Percentiles rank a stretch among this genome's conserved stretches.
Conservation (phyloP, 2,329 filamentous ascomycete species). For the Exophiala alcalophila region DNA sequence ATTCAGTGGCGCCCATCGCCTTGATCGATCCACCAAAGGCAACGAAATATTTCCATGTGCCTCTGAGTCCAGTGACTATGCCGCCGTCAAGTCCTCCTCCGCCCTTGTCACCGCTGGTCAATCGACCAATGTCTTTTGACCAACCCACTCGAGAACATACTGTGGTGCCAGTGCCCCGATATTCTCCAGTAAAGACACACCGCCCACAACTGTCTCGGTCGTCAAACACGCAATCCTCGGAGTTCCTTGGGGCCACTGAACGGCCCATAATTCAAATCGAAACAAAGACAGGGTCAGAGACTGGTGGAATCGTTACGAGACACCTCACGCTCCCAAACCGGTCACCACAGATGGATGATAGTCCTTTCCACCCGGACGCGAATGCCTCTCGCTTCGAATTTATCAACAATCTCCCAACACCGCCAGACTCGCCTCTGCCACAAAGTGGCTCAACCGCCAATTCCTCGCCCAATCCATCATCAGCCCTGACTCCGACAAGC, state of each 20-base stretch:
- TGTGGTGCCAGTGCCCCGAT: neutral
- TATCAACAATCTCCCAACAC: slow-evolving; percentile 20
- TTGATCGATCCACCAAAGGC: slow-evolving; percentile 28
- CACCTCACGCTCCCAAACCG: slow-evolving; percentile 13
- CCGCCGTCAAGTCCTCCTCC: slow-evolving; percentile 24
- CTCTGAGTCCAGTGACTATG: slow-evolving; percentile 25
- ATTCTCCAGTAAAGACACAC: slow-evolving; percentile 11
- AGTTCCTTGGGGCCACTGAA: slow-evolving; percentile 12
- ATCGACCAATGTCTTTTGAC: slow-evolving; percentile 17
- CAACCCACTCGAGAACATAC: slow-evolving; percentile 2
- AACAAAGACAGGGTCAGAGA: slow-evolving; percentile 2
- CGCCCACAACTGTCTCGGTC: slow-evolving; percentile 22
- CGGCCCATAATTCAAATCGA: slow-evolving; percentile 8
- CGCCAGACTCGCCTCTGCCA: slow-evolving; percentile 26
- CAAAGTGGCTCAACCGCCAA: neutral
- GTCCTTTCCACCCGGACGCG: slow-evolving; percentile 18
- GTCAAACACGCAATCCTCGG: slow-evolving; percentile 24
- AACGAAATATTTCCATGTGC: slow-evolving; percentile 28
- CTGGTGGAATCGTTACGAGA: slow-evolving; percentile 11
- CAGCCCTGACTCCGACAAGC: slow-evolving; percentile 14
- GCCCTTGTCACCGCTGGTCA: slow-evolving; percentile 13
- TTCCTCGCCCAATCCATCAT: neutral
- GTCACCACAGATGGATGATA: slow-evolving; percentile 7
- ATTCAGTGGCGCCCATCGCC: slow-evolving; percentile 23
- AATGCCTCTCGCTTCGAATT: slow-evolving; percentile 9